These are phyloP conservation scores for Candida anglica DNA, from an alignment of 805 yeast genomes.

Conservation along the genomic window DNA sequence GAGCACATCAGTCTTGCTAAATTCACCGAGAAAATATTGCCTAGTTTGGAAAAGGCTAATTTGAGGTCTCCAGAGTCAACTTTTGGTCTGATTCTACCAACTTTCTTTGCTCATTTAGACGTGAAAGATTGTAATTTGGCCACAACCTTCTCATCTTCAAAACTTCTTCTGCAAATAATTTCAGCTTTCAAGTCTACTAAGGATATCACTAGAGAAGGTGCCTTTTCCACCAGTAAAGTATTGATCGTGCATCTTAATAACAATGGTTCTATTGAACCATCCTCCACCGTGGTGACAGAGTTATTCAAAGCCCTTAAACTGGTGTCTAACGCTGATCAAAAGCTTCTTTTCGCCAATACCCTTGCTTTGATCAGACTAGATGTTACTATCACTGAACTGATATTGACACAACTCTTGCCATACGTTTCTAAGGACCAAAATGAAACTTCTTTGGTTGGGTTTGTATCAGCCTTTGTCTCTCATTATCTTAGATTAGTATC, in stretches of 20 bases:
- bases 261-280: conserved; percentile 13
- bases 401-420: conserved; percentile 44
- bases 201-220: conserved; percentile 52
- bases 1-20: conserved; percentile 35
- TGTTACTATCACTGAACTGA: conserved; percentile 22
- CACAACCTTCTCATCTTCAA: conserved; percentile 27
- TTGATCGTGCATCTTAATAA: conserved; percentile 18
- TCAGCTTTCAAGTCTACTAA: conserved; percentile 68
- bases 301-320: conserved; percentile 55
- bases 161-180: conserved; percentile 48
- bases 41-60: conserved; percentile 68
- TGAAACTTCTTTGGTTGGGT: conserved; percentile 53
- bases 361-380: conserved; percentile 23
- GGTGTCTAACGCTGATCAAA: conserved; percentile 60
- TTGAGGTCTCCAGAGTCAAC: conserved; percentile 76
- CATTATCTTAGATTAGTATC: conserved; percentile 27
- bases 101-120: conserved; percentile 32
- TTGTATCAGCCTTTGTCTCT: conserved; percentile 46
- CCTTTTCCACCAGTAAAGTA: conserved; percentile 32
- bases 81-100: conserved; percentile 51
- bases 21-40: conserved; percentile 41
- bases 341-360: conserved; percentile 46
- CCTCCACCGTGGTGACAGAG: conserved; percentile 45
- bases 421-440: conserved; percentile 72
- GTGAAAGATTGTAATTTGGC: conserved; percentile 35